Evolutionary conservation across 768 basidiomycete genomes (phyloP), one percentile per base, ranked within the genome.

Genomic region (Mycena haematopus): DNA sequence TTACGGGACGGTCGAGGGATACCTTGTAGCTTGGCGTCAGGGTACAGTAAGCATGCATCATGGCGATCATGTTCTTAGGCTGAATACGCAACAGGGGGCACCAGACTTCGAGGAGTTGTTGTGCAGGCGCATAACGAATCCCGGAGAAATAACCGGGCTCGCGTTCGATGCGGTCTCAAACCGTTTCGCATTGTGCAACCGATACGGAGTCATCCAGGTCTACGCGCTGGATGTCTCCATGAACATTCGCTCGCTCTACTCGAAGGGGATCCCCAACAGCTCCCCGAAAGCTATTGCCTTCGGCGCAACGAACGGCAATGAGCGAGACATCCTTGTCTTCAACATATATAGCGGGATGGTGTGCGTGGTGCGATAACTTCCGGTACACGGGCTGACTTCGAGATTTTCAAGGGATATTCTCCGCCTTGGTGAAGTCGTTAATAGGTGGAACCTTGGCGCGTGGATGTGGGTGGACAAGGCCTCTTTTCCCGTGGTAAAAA

Each of bases 291-390:
- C 47, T 5, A 24, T 60, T 11, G 14, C 14, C 8, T 52, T 60
- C 27, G 52, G 51, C 2, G 42, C 3, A 21, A 31, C 47, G 40
- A 25, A 15, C 1, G 59, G 59, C 17, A 53, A 53, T 6, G 42
- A 53, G 11, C 27, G 59, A 8, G 59, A 60, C 3, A 2, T 60
- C n/a, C 51, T 60, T 1, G 42, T 47, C 3, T 60, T 60, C 21
- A 52, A 45, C 1, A 1, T 3, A 14, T 27, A 27, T 25, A 24
- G 47, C 59, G 59, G 59, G 29, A 46, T 19, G 22, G 40, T 54
- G 59, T 38, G 44, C 52, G 52, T 52, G n/a, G n/a, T n/a, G n/a
- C 50, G n/a, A 25, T 33, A 33, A 6, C 21, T n/a, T n/a, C n/a
- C n/a, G n/a, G n/a, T n/a, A n/a, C n/a, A n/a, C n/a, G n/a, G n/a